Evolutionary conservation across 2,329 filamentous ascomycete genomes (phyloP).

Genomic region (Bipolaris cookei): DNA sequence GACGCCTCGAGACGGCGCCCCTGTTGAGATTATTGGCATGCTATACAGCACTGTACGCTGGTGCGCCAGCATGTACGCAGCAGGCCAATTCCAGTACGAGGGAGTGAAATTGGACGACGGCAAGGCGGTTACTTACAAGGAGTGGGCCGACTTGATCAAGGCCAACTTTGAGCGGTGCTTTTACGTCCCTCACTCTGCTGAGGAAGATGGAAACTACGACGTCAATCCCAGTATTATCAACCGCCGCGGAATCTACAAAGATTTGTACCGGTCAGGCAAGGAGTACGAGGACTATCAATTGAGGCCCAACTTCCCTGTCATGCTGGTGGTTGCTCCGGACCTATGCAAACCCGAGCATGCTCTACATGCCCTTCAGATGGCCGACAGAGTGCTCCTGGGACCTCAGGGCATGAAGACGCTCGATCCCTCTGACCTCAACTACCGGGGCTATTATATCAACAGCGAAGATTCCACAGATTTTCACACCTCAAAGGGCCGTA

Average conservation of each 20-base stretch:
- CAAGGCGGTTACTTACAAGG: slow-evolving; percentile 68
- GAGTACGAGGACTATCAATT: slow-evolving; percentile 98
- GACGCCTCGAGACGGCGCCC: slow-evolving; percentile 94
- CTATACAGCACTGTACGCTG: slow-evolving; percentile 88
- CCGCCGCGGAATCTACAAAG: slow-evolving; percentile 96
- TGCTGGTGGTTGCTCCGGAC: slow-evolving; percentile 90
- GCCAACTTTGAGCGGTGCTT: slow-evolving; percentile 90
- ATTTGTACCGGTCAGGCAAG: slow-evolving; percentile 90
- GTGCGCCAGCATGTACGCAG: slow-evolving; percentile 70
- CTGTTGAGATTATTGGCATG: slow-evolving; percentile 92
- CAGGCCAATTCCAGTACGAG: slow-evolving; percentile 74
- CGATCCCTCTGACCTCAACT: slow-evolving; percentile 90
- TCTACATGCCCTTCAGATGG: slow-evolving; percentile 76
- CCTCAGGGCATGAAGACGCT: slow-evolving; percentile 95
- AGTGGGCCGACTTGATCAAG: slow-evolving; percentile 83
- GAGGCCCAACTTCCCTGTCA: slow-evolving; percentile 90
- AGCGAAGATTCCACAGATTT: slow-evolving; percentile 92
- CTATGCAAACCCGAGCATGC: slow-evolving; percentile 83
- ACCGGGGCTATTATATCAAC: slow-evolving; percentile 93
- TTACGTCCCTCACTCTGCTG: slow-evolving; percentile 74
- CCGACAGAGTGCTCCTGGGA: slow-evolving; percentile 79
- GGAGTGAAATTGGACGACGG: slow-evolving; percentile 72
- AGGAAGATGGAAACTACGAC: slow-evolving; percentile 78
- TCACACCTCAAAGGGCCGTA: slow-evolving; percentile 88
- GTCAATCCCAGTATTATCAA: slow-evolving; percentile 82